Evolutionary conservation across 805 yeast genomes (phyloP).

Genomic region (Middelhovenomyces tepae): DNA sequence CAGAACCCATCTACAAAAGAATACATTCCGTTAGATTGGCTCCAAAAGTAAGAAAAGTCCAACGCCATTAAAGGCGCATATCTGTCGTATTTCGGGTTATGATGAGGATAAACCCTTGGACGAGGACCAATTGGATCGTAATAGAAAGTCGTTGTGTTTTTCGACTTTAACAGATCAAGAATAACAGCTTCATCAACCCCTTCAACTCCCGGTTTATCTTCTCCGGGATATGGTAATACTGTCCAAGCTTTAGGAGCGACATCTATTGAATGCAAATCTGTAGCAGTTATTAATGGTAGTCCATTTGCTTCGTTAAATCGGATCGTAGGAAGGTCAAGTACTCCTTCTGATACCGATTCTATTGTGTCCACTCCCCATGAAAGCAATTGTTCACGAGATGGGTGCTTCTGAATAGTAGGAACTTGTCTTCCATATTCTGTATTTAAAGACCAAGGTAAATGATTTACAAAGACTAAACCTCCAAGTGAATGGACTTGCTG

Average conservation of each 20-base stretch:
- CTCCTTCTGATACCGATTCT: slow-evolving; percentile 19
- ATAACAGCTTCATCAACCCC: not conserved
- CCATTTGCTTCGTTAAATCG: slow-evolving; percentile 12
- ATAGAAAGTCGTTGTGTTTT: slow-evolving; percentile 8
- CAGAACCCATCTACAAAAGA: slow-evolving; percentile 20
- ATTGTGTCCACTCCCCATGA: slow-evolving; percentile 20
- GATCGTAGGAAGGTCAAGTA: slow-evolving; percentile 15
- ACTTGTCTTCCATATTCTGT: slow-evolving; percentile 14
- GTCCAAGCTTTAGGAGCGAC: slow-evolving; percentile 17
- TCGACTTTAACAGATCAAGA: slow-evolving; percentile 2
- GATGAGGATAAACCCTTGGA: slow-evolving; percentile 9
- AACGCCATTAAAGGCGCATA: slow-evolving; percentile 16
- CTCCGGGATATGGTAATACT: slow-evolving; percentile 8
- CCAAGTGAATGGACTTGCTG: slow-evolving; percentile 15
- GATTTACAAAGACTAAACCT: slow-evolving; percentile 18
- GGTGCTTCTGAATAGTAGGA: slow-evolving; percentile 15
- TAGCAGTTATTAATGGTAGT: slow-evolving; percentile 17
- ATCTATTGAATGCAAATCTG: slow-evolving; percentile 15
- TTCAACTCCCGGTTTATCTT: not conserved
- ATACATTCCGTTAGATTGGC: slow-evolving; percentile 18
- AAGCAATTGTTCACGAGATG: slow-evolving; percentile 13
- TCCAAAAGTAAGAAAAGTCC: slow-evolving; percentile 18
- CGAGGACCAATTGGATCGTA: slow-evolving; percentile 17
- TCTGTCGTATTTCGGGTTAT: slow-evolving; percentile 12
- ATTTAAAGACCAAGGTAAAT: slow-evolving; percentile 18